Conservation (phyloP, 768 basidiomycete species). For the Amanita pallidorosea region DNA sequence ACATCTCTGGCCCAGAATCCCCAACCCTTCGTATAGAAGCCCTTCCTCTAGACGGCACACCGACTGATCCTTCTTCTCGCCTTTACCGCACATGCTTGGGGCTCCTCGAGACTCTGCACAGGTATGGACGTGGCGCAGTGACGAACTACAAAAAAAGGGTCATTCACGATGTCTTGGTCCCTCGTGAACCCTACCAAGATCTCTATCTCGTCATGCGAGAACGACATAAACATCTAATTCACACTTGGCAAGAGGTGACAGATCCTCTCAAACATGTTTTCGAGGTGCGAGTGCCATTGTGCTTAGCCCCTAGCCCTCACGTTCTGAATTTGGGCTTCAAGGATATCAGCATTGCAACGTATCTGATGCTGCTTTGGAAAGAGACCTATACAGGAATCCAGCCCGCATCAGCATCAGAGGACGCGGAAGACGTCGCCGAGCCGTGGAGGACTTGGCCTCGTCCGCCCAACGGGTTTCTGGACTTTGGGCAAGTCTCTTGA, state of each 20-base stretch:
- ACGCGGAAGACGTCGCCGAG: slow-evolving; percentile 10
- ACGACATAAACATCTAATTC: slow-evolving; percentile 65
- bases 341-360: slow-evolving; percentile 95
- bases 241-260: slow-evolving; percentile 71
- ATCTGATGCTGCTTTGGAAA: slow-evolving; percentile 88
- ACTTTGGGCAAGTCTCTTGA: slow-evolving; percentile 52
- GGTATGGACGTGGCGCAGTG: slow-evolving; percentile 81
- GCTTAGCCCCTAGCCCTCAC: not conserved
- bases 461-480: slow-evolving; percentile 79
- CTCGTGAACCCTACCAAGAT: slow-evolving; percentile 78
- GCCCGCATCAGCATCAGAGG: not conserved
- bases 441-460: slow-evolving; percentile 71
- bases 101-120: slow-evolving; percentile 72
- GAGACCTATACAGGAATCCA: slow-evolving; percentile 35
- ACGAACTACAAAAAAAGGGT: slow-evolving; percentile 84
- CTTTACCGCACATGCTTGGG: slow-evolving; percentile 74
- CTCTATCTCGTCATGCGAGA: slow-evolving; percentile 82
- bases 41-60: slow-evolving; percentile 36
- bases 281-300: slow-evolving; percentile 38
- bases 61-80: slow-evolving; percentile 45
- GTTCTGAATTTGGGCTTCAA: slow-evolving; percentile 16
- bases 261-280: slow-evolving; percentile 88
- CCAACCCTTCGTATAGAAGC: slow-evolving; percentile 45
- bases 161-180: slow-evolving; percentile 68
- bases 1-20: slow-evolving; percentile 23